phyloP scores from a whole-genome alignment of 345 rosid species.

The sweet orange (Citrus sinensis) region DVS_A1.0 CM039162.1:29481501-29482000 shows the following conservation, averaged over 20 bases:
- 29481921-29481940: neutral
- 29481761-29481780: neutral
- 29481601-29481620: conserved; percentile 25
- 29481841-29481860: neutral
- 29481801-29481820: neutral
- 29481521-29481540: conserved; percentile 31
- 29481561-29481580: conserved; percentile 25
- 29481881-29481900: neutral
- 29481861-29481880: neutral
- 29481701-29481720: neutral
- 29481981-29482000: neutral
- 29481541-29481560: conserved; percentile 20
- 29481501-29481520: conserved; percentile 22
- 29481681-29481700: neutral
- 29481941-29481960: neutral
- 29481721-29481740: neutral
- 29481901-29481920: neutral
- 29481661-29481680: neutral
- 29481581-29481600: conserved; percentile 21
- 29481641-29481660: conserved; percentile 29
- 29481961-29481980: neutral
- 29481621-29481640: conserved; percentile 25
- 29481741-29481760: neutral
- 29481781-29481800: neutral
- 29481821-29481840: neutral